A percentile compares a stretch with the other conserved stretches of the same genome.
These are phyloP conservation scores for Pelargonium australe DNA, from an alignment of 441 rosid species.

Conservation along the genomic window DNA sequence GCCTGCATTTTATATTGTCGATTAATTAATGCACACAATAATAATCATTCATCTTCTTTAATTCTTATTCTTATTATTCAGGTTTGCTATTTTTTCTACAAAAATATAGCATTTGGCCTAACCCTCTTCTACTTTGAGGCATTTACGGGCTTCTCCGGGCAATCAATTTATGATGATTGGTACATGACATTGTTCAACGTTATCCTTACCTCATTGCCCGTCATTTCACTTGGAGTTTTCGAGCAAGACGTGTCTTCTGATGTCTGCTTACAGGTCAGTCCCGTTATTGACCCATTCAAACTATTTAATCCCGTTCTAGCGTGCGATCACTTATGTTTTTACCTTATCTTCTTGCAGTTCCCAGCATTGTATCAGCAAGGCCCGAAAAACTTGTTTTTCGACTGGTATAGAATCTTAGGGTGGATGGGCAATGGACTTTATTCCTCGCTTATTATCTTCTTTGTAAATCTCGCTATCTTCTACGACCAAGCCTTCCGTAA, in stretches of 20 bases:
- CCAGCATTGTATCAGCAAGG: conserved; percentile 69
- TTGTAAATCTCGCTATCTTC: conserved; percentile 29
- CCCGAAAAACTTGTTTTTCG: conserved; percentile 44
- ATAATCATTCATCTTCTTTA: conserved; percentile 3
- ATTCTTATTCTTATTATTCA: conserved; percentile 11
- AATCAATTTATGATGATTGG: conserved; percentile 54
- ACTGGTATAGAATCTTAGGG: conserved; percentile 50
- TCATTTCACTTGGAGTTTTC: conserved; percentile 61
- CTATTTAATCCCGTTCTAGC: background rate
- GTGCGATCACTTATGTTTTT: conserved; percentile 56
- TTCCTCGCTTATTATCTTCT: conserved; percentile 44
- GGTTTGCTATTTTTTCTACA: conserved; percentile 70
- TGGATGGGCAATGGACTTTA: conserved; percentile 50
- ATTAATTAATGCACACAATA: background rate
- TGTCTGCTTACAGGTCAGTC: conserved; percentile 57
- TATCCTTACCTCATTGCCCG: conserved; percentile 61
- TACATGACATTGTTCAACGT: conserved; percentile 63
- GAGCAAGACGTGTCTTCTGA: conserved; percentile 71
- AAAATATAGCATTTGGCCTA: conserved; percentile 68
- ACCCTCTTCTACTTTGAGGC: conserved; percentile 66
- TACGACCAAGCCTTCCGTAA: conserved; percentile 27
- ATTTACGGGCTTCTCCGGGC: conserved; percentile 55
- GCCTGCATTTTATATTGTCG: background rate
- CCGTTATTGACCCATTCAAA: background rate
- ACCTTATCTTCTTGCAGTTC: conserved; percentile 31